Evolutionary conservation across 306 rosid species (phyloP), one percentile per base, ranked within the genome.

Genomic region (Pyrus bretschneideri): DNA sequence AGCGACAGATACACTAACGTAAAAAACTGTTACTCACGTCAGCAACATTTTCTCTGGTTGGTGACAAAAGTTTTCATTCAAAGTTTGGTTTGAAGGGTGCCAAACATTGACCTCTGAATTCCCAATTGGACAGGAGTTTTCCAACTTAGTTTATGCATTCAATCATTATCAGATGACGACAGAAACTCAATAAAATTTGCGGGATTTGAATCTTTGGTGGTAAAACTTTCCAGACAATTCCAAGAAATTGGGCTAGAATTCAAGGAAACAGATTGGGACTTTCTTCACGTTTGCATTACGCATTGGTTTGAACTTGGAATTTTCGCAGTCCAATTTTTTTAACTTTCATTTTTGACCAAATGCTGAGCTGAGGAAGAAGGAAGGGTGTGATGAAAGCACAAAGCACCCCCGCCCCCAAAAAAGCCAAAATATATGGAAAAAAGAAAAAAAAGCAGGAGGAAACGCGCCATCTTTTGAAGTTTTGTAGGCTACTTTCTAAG

Each of bases 311-410:
- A 55, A 4, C 73, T 79, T 67, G 81, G 82, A 84, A 67, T 64
- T 71, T 45, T 77, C 82, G 38, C 51, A 67, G 55, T 42, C 82
- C 89, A 80, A 78, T 52, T 40, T 80, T 60, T 58, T 80, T 77
- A 82, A 76, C 70, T 66, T 76, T 79, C 84, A 63, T 70, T 76
- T 84, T 88, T 89, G 88, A 91, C 94, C 89, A 77, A 71, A 79
- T 22, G 65, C 40, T 51, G 79, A 33, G 77, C 27, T 73, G n/a
- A 55, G 25, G 23, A 6, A 55, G 68, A n/a, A 76, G 68, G 68
- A 9, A 19, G 51, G 62, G 23, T 25, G 52, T 70, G 78, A 66
- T 75, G 69, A 75, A 64, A 58, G 81, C 82, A 77, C 68, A 63
- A 76, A 70, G 65, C 72, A 57, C 0, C 22, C 11, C 38, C 35